phyloP scores from a whole-genome alignment of 2,329 filamentous ascomycete genomes.

The Diplodia mutila region DNA sequence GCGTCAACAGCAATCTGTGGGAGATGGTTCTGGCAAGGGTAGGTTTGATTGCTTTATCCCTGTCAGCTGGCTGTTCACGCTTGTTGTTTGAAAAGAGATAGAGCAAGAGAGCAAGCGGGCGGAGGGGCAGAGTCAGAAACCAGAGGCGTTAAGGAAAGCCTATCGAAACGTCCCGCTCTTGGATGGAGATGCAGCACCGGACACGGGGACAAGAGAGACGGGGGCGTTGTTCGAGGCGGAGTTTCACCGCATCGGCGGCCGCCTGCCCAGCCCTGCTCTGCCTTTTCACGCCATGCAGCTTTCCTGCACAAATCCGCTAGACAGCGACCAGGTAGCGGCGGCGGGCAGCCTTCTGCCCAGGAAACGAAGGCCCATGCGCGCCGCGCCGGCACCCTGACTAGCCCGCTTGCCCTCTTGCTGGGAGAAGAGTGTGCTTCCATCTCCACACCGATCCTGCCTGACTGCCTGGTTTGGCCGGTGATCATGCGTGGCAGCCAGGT shows the following conservation, averaged over 20 bases:
- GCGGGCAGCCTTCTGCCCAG: not conserved
- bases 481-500: not conserved
- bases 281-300: not conserved
- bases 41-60: slow-evolving; percentile 8
- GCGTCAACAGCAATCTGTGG: slow-evolving; percentile 20
- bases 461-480: slow-evolving; percentile 14
- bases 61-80: not conserved
- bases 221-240: slow-evolving; percentile 13
- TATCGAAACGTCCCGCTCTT: slow-evolving; percentile 7
- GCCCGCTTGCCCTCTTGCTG: slow-evolving; percentile 11
- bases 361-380: slow-evolving; percentile 7
- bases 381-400: slow-evolving; percentile 1
- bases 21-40: not conserved
- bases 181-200: not conserved
- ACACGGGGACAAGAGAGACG: not conserved
- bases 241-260: slow-evolving; percentile 3
- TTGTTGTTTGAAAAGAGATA: not conserved
- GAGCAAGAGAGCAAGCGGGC: not conserved
- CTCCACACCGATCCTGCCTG: not conserved
- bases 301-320: not conserved
- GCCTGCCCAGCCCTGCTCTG: not conserved
- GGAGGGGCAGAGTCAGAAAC: too few relatives aligned
- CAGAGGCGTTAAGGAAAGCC: not conserved
- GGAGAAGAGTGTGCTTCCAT: not conserved
- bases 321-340: not conserved